Conservation (phyloP, 257 asterid genomes). For the Gentiana dahurica region DNA sequence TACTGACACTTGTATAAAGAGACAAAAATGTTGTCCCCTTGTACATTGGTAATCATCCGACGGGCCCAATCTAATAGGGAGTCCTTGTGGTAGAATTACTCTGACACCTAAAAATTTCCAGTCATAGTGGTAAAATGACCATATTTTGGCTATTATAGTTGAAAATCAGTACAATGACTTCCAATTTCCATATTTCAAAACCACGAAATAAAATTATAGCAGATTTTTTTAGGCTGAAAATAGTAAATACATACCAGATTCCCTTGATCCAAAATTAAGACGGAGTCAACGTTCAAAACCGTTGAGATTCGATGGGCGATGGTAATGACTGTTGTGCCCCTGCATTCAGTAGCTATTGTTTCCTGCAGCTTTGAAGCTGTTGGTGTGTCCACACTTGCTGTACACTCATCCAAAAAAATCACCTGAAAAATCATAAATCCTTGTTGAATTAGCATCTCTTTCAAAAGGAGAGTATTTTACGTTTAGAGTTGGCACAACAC, state of each 20-base stretch:
- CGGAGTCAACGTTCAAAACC: slow-evolving; percentile 55
- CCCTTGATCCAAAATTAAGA: slow-evolving; percentile 76
- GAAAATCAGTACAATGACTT: neutral
- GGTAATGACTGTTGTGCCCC: slow-evolving; percentile 49
- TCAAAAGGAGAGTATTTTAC: too few relatives aligned
- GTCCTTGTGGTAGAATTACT: too few relatives aligned
- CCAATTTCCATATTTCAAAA: neutral
- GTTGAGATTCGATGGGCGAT: slow-evolving; percentile 94
- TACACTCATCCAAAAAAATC: slow-evolving; percentile 91
- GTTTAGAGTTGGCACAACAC: too few relatives aligned
- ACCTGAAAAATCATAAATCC: slow-evolving; percentile 26
- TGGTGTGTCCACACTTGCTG: slow-evolving; percentile 74
- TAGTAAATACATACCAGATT: slow-evolving; percentile 32
- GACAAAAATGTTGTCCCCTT: too few relatives aligned
- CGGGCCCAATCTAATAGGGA: too few relatives aligned
- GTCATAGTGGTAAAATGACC: too few relatives aligned
- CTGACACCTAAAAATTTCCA: too few relatives aligned
- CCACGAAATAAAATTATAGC: neutral
- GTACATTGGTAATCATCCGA: too few relatives aligned
- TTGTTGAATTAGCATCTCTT: too few relatives aligned
- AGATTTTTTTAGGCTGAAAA: neutral
- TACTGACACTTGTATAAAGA: too few relatives aligned
- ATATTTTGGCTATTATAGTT: neutral
- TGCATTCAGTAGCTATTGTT: slow-evolving; percentile 48
- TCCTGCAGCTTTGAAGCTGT: slow-evolving; percentile 76